Percentiles rank a stretch among this genome's conserved stretches.
Evolutionary conservation across 805 yeast genomes (phyloP).

Genomic region (Brettanomyces bruxellensis): DNA sequence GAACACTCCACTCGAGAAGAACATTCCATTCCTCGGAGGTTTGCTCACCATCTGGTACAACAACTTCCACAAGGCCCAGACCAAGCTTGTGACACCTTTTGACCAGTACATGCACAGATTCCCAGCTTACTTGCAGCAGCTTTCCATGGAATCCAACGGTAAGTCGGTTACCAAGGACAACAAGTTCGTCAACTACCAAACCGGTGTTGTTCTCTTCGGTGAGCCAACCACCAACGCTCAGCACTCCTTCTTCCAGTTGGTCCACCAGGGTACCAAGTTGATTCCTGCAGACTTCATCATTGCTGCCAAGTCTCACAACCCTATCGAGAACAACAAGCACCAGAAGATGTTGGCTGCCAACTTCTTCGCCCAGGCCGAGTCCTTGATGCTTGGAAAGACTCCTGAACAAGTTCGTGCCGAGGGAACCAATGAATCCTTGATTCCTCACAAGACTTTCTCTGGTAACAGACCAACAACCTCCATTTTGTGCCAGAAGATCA

Average conservation of each 20-base stretch:
- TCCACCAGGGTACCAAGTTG: slow-evolving; percentile 97
- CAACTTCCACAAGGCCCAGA: slow-evolving; percentile 97
- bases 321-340: slow-evolving; percentile 87
- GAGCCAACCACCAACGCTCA: slow-evolving; percentile 99
- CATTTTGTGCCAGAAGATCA: slow-evolving; percentile 88
- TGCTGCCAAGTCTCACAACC: slow-evolving; percentile 98
- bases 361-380: slow-evolving; percentile 97
- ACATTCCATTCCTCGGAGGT: slow-evolving; percentile 92
- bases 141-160: slow-evolving; percentile 99
- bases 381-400: slow-evolving; percentile 92
- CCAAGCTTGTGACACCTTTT: slow-evolving; percentile 96
- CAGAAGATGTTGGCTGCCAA: slow-evolving; percentile 98
- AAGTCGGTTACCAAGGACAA: slow-evolving; percentile 93
- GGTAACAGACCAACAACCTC: slow-evolving; percentile 99
- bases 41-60: slow-evolving; percentile 95
- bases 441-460: slow-evolving; percentile 92
- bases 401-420: slow-evolving; percentile 76
- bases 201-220: slow-evolving; percentile 93
- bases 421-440: slow-evolving; percentile 72
- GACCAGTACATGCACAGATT: slow-evolving; percentile 98
- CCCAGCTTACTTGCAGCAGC: slow-evolving; percentile 98
- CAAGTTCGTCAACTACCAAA: slow-evolving; percentile 85
- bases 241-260: slow-evolving; percentile 98
- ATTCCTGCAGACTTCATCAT: slow-evolving; percentile 95
- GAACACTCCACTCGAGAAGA: slow-evolving; percentile 75